A percentile compares a stretch with the other conserved stretches of the same genome.
Conservation (phyloP, 2,329 filamentous ascomycete genomes). For the Ascochyta clinopodiicola region DNA sequence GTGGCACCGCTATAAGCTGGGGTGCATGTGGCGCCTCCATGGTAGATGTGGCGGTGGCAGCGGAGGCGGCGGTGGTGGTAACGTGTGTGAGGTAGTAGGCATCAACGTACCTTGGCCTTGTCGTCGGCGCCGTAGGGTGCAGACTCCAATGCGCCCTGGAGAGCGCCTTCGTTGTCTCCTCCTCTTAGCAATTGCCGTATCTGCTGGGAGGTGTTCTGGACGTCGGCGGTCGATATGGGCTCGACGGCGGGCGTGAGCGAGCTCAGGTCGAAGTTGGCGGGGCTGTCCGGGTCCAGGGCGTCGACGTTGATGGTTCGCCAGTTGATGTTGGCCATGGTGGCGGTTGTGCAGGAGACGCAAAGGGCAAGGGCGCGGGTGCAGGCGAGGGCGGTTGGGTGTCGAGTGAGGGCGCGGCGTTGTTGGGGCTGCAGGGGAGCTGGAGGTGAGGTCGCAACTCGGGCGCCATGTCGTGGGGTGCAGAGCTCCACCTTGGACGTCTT, state of each 20-base stretch:
- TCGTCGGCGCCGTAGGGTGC: constrained; percentile 72
- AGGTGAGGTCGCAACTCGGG: constrained; percentile 31
- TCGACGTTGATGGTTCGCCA: constrained; percentile 95
- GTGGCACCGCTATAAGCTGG: constrained; percentile 20
- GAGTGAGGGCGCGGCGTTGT: constrained; percentile 17
- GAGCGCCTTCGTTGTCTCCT: constrained; percentile 84
- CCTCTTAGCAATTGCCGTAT: constrained; percentile 86
- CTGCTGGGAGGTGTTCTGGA: constrained; percentile 78
- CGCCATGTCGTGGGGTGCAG: constrained; percentile 37
- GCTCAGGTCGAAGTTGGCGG: constrained; percentile 87
- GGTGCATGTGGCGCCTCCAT: constrained; percentile 8
- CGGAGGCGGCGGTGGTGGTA: neutral
- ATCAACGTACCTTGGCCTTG: constrained; percentile 57
- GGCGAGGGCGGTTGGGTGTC: neutral
- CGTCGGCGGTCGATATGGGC: constrained; percentile 77
- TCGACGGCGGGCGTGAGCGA: constrained; percentile 80
- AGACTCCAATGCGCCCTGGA: constrained; percentile 83
- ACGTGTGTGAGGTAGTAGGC: constrained; percentile 23
- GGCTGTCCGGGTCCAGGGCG: constrained; percentile 85
- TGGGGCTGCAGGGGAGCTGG: constrained; percentile 25
- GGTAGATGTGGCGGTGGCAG: constrained; percentile 4
- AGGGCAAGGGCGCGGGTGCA: neutral
- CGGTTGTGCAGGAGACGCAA: constrained; percentile 16
- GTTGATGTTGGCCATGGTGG: constrained; percentile 60
- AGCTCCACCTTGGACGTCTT: constrained; percentile 30